Evolutionary conservation across 2,329 filamentous ascomycete species (phyloP).

Genomic region (Nothophaeocryptopus gaeumannii): DNA sequence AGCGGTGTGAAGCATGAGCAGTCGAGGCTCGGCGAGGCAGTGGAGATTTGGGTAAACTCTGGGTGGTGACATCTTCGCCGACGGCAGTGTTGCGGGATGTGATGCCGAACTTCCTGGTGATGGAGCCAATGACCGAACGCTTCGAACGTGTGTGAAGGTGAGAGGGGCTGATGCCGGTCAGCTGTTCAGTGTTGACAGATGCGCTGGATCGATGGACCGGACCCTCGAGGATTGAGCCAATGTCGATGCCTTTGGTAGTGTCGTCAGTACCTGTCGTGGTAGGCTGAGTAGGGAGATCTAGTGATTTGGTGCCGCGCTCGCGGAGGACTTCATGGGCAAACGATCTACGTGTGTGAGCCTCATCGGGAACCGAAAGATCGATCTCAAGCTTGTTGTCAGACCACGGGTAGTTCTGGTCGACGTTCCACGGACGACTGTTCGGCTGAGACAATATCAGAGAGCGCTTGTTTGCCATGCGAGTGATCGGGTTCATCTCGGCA

Average conservation of each 20-base stretch:
- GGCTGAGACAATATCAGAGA: conserved; percentile 35
- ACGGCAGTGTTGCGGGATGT: conserved; percentile 12
- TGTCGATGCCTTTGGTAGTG: conserved; percentile 31
- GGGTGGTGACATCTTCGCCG: conserved; percentile 18
- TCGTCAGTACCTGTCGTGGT: conserved; percentile 17
- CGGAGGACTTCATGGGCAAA: conserved; percentile 28
- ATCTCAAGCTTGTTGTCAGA: conserved; percentile 39
- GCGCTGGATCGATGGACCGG: conserved; percentile 20
- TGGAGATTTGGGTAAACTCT: conserved; percentile 18
- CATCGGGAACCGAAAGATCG: conserved; percentile 38
- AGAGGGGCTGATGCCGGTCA: conserved; percentile 30
- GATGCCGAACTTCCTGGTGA: conserved; percentile 35
- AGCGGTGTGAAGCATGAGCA: conserved; percentile 17
- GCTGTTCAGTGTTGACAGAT: conserved; percentile 33
- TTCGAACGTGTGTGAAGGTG: conserved; percentile 34
- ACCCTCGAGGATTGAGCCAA: conserved; percentile 29
- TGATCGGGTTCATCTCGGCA: conserved; percentile 34
- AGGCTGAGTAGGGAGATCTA: conserved; percentile 24
- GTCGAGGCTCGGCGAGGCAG: conserved; percentile 17
- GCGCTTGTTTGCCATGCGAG: conserved; percentile 29
- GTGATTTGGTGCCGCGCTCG: conserved; percentile 28
- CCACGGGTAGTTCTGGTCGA: conserved; percentile 49
- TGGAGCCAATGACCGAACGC: conserved; percentile 36
- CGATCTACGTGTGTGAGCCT: conserved; percentile 32
- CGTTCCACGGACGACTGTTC: conserved; percentile 48